Evolutionary conservation across 2,329 filamentous ascomycete species (phyloP).

Genomic region (Fusarium incarnatum): DNA sequence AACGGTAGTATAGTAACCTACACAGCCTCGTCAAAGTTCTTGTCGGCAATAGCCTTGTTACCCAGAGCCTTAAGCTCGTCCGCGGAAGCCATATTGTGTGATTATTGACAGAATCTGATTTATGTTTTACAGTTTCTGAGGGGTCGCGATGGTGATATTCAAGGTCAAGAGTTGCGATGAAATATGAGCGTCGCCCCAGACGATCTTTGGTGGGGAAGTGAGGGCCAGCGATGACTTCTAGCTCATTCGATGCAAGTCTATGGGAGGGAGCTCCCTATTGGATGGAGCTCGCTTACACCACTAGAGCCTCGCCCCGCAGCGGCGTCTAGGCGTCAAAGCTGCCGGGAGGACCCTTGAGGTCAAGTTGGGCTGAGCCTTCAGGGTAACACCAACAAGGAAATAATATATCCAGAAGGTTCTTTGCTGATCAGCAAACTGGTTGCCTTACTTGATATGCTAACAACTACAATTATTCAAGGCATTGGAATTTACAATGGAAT

Average conservation of each 20-base stretch:
- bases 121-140: constrained; percentile 22
- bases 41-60: constrained; percentile 98
- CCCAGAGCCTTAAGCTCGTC: constrained; percentile 94
- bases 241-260: constrained; percentile 56
- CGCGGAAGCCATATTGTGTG: constrained; percentile 65
- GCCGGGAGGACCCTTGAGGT: constrained; percentile 24
- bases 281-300: constrained; percentile 30
- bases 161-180: constrained; percentile 37
- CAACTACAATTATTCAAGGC: background rate
- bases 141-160: constrained; percentile 27
- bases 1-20: constrained; percentile 62
- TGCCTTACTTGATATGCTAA: background rate
- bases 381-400: constrained; percentile 34
- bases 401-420: constrained; percentile 32
- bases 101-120: constrained; percentile 21
- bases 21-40: constrained; percentile 97
- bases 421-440: background rate
- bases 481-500: background rate
- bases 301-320: constrained; percentile 22
- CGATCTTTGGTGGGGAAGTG: constrained; percentile 49
- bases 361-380: constrained; percentile 12
- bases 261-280: constrained; percentile 48
- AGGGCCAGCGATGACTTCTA: constrained; percentile 54
- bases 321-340: constrained; percentile 37
- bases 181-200: constrained; percentile 39